Percentiles rank a stretch among this genome's conserved stretches.
Evolutionary conservation across 2,329 filamentous ascomycete species (phyloP).

Genomic region (Spiromastix sp.): DNA sequence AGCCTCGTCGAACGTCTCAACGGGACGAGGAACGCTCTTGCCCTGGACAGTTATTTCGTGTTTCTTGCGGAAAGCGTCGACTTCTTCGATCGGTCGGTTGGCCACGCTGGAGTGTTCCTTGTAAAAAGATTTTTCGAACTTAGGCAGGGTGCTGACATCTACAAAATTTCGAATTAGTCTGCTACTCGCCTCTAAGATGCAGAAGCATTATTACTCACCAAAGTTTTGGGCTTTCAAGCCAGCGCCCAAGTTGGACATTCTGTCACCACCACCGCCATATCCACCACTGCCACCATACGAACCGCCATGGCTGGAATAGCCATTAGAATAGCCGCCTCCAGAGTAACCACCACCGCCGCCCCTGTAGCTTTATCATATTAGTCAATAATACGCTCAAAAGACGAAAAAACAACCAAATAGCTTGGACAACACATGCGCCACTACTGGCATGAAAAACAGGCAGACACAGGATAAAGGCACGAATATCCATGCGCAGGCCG

Average conservation of each 20-base stretch:
- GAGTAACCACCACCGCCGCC: conserved; percentile 19
- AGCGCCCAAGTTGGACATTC: conserved; percentile 85
- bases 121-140: conserved; percentile 99
- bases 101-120: conserved; percentile 81
- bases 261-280: conserved; percentile 57
- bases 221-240: conserved; percentile 80
- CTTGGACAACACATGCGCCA: not conserved
- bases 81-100: conserved; percentile 63
- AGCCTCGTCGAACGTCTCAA: conserved; percentile 95
- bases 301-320: conserved; percentile 18
- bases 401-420: not conserved
- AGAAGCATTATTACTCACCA: conserved; percentile 49
- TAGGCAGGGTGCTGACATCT: conserved; percentile 73
- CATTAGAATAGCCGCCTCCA: conserved; percentile 23
- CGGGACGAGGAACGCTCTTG: conserved; percentile 74
- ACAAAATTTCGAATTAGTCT: conserved; percentile 18
- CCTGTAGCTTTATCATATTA: conserved; percentile 20
- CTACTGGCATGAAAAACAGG: not conserved
- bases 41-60: conserved; percentile 79
- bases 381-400: conserved; percentile 5
- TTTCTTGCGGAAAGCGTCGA: conserved; percentile 78
- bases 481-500: not conserved
- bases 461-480: not conserved
- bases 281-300: conserved; percentile 15
- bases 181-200: conserved; percentile 6